Percentiles rank a stretch among this genome's conserved stretches.
Evolutionary conservation across 768 basidiomycete genomes (phyloP).

Genomic region (Saitozyma podzolica): DNA sequence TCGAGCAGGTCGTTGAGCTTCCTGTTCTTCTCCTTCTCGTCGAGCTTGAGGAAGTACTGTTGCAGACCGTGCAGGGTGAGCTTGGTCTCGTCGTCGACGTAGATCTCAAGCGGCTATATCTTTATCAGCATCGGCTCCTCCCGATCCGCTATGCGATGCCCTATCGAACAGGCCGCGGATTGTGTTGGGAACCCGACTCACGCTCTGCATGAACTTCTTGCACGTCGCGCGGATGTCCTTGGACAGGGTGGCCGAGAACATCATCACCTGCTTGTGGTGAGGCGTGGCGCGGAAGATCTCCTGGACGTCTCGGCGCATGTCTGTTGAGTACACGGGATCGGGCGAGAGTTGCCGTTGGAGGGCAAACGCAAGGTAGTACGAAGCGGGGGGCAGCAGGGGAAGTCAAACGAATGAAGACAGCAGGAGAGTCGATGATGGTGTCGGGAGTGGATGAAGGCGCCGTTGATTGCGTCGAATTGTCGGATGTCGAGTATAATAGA

Average conservation of each 20-base stretch:
- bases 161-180: too few species aligned
- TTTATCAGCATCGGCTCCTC: constrained; percentile 12
- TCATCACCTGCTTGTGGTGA: constrained; percentile 99
- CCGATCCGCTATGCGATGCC: background rate
- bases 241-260: constrained; percentile 97
- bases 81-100: constrained; percentile 99
- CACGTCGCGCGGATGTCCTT: constrained; percentile 97
- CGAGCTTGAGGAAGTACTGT: constrained; percentile 96
- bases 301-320: constrained; percentile 99
- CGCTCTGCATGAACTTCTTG: constrained; percentile 99
- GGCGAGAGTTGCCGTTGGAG: background rate
- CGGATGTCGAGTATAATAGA: too few species aligned
- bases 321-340: constrained; percentile 59
- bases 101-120: constrained; percentile 90
- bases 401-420: constrained; percentile 1
- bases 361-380: background rate
- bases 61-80: constrained; percentile 95
- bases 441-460: too few species aligned
- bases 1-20: constrained; percentile 95
- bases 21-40: constrained; percentile 92
- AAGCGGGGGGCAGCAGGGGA: background rate
- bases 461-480: too few species aligned
- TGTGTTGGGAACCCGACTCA: too few species aligned
- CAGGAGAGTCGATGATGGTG: background rate
- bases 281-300: constrained; percentile 99